These are phyloP conservation scores for Pseudoturritis turrita DNA, from an alignment of 345 rosid species.

Conservation along the genomic window DNA sequence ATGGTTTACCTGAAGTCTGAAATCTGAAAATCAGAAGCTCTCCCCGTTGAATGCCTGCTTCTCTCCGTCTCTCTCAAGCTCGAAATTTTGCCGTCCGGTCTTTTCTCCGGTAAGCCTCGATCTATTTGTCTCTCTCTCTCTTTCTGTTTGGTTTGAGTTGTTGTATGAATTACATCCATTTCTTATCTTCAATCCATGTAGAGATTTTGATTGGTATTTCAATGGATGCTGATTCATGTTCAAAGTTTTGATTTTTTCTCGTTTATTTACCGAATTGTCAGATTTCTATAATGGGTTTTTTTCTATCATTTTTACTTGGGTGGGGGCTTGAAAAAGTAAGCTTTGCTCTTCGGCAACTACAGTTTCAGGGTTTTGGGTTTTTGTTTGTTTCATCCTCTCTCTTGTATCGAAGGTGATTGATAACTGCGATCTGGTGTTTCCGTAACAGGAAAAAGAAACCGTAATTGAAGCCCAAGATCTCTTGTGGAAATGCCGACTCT, in stretches of 20 bases:
- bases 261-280: background rate
- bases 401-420: background rate
- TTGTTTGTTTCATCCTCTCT: background rate
- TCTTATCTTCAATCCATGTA: background rate
- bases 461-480: background rate
- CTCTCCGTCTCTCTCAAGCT: slow-evolving; percentile 1
- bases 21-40: background rate
- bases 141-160: background rate
- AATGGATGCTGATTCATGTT: background rate
- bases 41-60: background rate
- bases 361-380: background rate
- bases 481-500: slow-evolving; percentile 63
- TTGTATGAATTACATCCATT: background rate
- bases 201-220: background rate
- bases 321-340: background rate
- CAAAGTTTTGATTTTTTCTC: background rate
- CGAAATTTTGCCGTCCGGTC: slow-evolving; percentile 1
- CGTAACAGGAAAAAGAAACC: background rate
- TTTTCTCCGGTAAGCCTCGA: slow-evolving; percentile 1
- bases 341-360: background rate
- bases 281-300: background rate
- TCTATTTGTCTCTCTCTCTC: background rate
- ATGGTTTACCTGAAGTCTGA: background rate
- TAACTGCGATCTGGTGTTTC: background rate
- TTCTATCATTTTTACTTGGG: background rate